Conservation (phyloP, 2,329 filamentous ascomycete genomes). For the Paecilomyces niveus region DNA sequence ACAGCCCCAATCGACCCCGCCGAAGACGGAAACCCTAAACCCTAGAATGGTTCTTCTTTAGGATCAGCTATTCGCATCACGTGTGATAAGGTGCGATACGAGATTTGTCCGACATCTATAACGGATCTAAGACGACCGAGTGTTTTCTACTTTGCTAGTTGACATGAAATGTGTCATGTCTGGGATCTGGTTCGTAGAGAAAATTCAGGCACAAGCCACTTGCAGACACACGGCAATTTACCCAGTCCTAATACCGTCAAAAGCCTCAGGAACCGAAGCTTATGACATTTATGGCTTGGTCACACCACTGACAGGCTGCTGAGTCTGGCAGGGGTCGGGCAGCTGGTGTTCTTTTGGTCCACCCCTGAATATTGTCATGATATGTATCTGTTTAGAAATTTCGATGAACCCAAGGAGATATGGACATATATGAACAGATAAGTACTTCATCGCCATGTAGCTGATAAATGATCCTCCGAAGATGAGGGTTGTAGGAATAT, state of each 20-base stretch:
- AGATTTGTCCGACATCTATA: not conserved
- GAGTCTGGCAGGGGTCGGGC: not conserved
- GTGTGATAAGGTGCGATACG: not conserved
- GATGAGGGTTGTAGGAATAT: not conserved
- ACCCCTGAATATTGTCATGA: too few relatives aligned
- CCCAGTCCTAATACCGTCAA: not conserved
- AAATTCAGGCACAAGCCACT: not conserved
- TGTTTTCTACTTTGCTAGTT: not conserved
- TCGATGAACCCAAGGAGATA: not conserved
- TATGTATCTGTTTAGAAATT: too few relatives aligned
- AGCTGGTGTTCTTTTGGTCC: too few relatives aligned
- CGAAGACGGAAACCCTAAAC: constrained; percentile 21
- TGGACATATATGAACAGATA: not conserved
- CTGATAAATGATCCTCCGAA: not conserved
- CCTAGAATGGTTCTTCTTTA: constrained; percentile 22
- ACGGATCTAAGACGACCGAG: too few relatives aligned
- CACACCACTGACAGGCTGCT: not conserved
- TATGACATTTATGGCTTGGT: not conserved
- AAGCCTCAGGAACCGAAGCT: not conserved
- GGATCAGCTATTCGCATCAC: not conserved
- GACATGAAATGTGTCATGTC: not conserved
- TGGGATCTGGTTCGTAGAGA: not conserved
- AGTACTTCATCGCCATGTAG: not conserved
- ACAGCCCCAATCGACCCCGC: constrained; percentile 25
- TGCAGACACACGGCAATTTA: not conserved